Evolutionary conservation across 2,329 filamentous ascomycete species (phyloP), one percentile per base, ranked within the genome.

Genomic region (Zopfia rhizophila): DNA sequence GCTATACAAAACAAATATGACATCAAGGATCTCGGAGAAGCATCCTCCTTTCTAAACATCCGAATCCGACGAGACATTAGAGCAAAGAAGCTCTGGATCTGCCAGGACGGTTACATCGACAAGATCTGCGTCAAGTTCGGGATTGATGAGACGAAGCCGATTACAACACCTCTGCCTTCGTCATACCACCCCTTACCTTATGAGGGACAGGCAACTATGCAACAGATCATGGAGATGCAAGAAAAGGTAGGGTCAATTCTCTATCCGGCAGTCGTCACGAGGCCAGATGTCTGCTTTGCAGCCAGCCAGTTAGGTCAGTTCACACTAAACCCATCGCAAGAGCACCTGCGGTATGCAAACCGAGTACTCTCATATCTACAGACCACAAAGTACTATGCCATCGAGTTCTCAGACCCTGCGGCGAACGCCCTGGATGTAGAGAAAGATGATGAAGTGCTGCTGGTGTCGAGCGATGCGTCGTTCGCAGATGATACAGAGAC

Each of bases 401-500:
- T 45, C 11, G 23, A 45, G 35, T 45, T 38, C 41, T 45, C 25
- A 7, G 31, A 27, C 27, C 31, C 24, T 40, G 16, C 31, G 12
- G 27, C 14, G 14, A 14, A 40, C 27, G 18, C 38, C 17, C 30
- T 19, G 21, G 27, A 40, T 30, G 38, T 40, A 40, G 38, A 40
- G 38, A 40, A 25, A 40, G 23, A 28, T 28, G 38, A 40, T 31
- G n/a, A n/a, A n/a, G n/a, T n/a, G n/a, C 11, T 30, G 18, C 7
- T n/a, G 25, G 16, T 19, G n/a, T 28, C 4, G 28, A 48, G 8
- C 30, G 55, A 61, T 31, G 48, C 52, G 12, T 44, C 42, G 4
- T 60, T 47, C 33, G 47, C 43, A 3, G 46, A 56, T 17, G 38
- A 61, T 27, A 3, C 12, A 5, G 13, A 24, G 16, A 50, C 44